Evolutionary conservation across 257 asterid genomes (phyloP), one percentile per base, ranked within the genome.

Genomic region (Verbascum thapsus): DNA sequence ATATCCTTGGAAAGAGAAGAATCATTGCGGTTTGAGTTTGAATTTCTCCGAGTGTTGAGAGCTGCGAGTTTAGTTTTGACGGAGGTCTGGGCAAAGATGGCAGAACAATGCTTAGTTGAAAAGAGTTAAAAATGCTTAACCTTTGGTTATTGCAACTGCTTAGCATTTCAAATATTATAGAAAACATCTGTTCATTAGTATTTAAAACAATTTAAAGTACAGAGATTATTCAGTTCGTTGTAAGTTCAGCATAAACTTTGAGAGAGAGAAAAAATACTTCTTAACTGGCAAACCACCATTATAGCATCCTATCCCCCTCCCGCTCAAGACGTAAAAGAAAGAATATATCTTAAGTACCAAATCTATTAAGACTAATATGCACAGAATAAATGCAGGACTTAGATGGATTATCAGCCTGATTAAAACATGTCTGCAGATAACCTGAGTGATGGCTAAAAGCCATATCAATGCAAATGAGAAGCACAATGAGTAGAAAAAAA

Each of bases 1-100:
- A 61, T 70, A 61, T 64, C 68, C 67, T 73, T 47, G 34, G 80
- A 67, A 20, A 70, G 60, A 68, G 89, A 80, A 63, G 89, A 80
- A 63, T 17, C 78, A 26, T 26, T 30, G 19, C 67, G 59, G 64
- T 58, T 78, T 9, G 78, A 47, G 66, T 77, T 81, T 76, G 84
- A 72, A 42, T 68, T 76, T 71, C 61, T 79, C 65, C 18, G 83
- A 58, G 72, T 20, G 56, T 54, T 77, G 72, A 71, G 64, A 68
- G 66, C 62, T 43, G 70, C 60, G 48, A 63, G 64, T 40, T 68
- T 48, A 23, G 60, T 74, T 67, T 64, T 75, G 70, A 62, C 67
- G 54, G 75, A 54, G 42, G 78, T 81, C 95, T 85, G 85, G 67
- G 55, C 55, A 63, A 64, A 55, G 48, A 66, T 16, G 19, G 52